A percentile compares a stretch with the other conserved stretches of the same genome.
Conservation (phyloP, 768 basidiomycete genomes). For the Russula griseocarnosa region DNA sequence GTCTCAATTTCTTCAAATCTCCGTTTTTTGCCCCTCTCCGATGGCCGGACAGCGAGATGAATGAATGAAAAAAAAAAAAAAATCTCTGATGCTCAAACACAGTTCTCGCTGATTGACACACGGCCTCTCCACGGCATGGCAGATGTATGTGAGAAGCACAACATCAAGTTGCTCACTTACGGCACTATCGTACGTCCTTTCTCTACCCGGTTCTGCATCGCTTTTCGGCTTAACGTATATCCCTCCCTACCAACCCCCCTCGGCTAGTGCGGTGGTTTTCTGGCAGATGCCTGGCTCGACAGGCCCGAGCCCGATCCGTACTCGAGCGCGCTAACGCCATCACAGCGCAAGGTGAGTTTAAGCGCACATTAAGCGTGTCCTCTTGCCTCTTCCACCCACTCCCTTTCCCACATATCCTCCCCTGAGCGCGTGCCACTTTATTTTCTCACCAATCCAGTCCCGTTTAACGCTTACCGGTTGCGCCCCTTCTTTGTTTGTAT, state of each 20-base stretch:
- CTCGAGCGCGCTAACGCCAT: conserved; percentile 64
- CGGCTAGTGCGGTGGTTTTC: conserved; percentile 74
- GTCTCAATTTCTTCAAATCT: background rate
- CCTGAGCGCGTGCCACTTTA: no score
- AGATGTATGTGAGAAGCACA: conserved; percentile 68
- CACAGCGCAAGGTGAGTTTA: conserved; percentile 62
- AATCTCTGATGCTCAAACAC: conserved; percentile 8
- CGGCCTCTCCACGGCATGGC: conserved; percentile 74
- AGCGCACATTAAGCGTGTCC: background rate
- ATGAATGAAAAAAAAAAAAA: background rate
- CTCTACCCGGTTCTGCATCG: conserved; percentile 11
- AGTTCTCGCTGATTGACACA: conserved; percentile 82
- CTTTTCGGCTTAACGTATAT: conserved; percentile 23
- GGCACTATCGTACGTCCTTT: conserved; percentile 62
- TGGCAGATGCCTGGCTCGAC: conserved; percentile 71
- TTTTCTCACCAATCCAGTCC: background rate
- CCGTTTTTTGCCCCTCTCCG: background rate
- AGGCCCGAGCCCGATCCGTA: conserved; percentile 69
- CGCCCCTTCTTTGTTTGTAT: background rate
- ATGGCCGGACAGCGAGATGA: background rate
- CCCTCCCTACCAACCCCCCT: background rate
- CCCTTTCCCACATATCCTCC: background rate
- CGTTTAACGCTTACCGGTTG: background rate
- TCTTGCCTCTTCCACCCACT: no score
- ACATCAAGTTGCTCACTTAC: conserved; percentile 73